A percentile compares a stretch with the other conserved stretches of the same genome.
Conservation (phyloP, 1,284 basidiomycete genomes). For the Meira miltonrushii region DNA sequence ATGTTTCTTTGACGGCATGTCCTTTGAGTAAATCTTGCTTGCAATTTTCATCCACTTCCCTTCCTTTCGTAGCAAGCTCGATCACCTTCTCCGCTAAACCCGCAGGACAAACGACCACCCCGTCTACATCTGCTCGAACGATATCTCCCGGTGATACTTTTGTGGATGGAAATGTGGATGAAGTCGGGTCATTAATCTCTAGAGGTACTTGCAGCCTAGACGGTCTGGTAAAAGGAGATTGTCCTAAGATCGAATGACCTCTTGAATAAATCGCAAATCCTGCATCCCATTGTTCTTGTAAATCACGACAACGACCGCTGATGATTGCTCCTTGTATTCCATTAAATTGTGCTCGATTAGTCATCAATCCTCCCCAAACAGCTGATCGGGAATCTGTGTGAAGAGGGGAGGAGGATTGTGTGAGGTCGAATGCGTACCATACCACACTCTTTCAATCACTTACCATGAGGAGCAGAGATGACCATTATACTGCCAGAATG, state of each 20-base stretch:
- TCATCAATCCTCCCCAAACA: slow-evolving; percentile 88
- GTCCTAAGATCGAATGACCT: slow-evolving; percentile 78
- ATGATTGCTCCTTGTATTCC: slow-evolving; percentile 71
- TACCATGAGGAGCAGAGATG: slow-evolving; percentile 71
- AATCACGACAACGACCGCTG: slow-evolving; percentile 72
- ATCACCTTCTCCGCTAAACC: slow-evolving; percentile 66
- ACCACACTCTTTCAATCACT: slow-evolving; percentile 26
- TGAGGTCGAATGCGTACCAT: not conserved
- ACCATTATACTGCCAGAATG: slow-evolving; percentile 66
- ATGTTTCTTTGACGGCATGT: slow-evolving; percentile 68
- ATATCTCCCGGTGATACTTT: slow-evolving; percentile 72
- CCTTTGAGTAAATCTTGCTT: slow-evolving; percentile 72
- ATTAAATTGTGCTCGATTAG: slow-evolving; percentile 69
- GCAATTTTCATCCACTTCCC: slow-evolving; percentile 68
- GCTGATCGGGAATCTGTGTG: slow-evolving; percentile 69
- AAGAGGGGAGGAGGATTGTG: not conserved
- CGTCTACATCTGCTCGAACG: slow-evolving; percentile 80
- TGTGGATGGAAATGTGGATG: slow-evolving; percentile 54
- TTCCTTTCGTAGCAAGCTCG: slow-evolving; percentile 62
- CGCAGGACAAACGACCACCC: slow-evolving; percentile 77
- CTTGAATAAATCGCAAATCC: slow-evolving; percentile 63
- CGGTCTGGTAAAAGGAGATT: slow-evolving; percentile 78
- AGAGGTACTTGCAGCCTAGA: slow-evolving; percentile 72
- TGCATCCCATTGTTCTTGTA: slow-evolving; percentile 67
- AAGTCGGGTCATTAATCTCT: slow-evolving; percentile 56